Evolutionary conservation across 2,329 filamentous ascomycete species (phyloP), one percentile per base, ranked within the genome.

Genomic region (Coniochaeta sp.): DNA sequence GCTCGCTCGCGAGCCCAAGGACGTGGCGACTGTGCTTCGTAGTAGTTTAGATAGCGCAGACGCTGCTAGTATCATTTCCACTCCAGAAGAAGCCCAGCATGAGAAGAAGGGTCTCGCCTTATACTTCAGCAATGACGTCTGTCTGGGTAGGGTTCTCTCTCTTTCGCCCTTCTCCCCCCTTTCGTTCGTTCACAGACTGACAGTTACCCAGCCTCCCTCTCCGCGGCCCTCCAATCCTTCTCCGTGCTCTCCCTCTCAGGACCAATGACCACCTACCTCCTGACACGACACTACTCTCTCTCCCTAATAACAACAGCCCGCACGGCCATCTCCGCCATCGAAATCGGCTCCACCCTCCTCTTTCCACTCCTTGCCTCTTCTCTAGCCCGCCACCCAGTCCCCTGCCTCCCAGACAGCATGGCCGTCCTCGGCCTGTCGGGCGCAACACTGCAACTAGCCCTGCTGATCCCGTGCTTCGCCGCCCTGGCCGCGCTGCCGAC

Each of bases 261-360:
- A 12, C 60, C 60, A 2, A 62, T 62, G 60, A 60, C 60, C 10
- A 60, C 60, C 30, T 62, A 62, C 58, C 60, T 62, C 54, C 58
- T 62, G 1, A 58, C 38, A 17, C 58, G 55, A 22, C 40, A 59
- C 17, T 60, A 55, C 47, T 60, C 60, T 10, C 58, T 60, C 32
- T 50, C 58, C 19, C 28, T 62, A 9, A 60, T 62, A 40, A 62
- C 60, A 22, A 55, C 60, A n/a, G 60, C 58, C 28, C 58, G 60
- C 55, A 62, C 58, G 3, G 42, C 55, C 26, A 62, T 50, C 54
- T 62, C 60, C 6, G 47, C 47, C 58, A 17, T 62, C 42, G 60
- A 62, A 42, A 62, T 62, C 58, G 42, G 19, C 32, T 62, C 60
- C 3, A 62, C 60, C 4, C 32, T 62, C 54, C 22, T 62, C 44